These are phyloP conservation scores for Scalesia atractyloides DNA, from an alignment of 129 eudicot genomes.

Conservation along the genomic window DNA sequence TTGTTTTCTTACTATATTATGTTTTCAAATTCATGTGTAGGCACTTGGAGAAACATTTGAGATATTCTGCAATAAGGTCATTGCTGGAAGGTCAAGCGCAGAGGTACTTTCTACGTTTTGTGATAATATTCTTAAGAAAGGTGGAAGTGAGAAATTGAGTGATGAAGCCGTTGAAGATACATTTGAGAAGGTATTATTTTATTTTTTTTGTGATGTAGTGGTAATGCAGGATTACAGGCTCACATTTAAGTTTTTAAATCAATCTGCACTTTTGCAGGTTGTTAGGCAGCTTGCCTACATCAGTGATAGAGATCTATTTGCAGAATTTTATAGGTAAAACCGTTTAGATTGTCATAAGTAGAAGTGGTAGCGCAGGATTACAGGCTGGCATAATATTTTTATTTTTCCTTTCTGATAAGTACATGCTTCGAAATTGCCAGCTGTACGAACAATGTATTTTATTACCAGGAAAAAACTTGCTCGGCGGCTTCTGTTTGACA, in stretches of 20 bases:
- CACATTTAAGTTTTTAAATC: background rate
- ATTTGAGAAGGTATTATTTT: constrained; percentile 87
- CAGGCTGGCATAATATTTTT: too few relatives aligned
- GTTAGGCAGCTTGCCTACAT: constrained; percentile 86
- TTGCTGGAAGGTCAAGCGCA: constrained; percentile 4
- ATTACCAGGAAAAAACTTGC: constrained; percentile 76
- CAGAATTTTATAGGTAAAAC: constrained; percentile 72
- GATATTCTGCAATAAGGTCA: constrained; percentile 67
- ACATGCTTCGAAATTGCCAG: background rate
- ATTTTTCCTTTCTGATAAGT: too few relatives aligned
- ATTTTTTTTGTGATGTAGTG: background rate
- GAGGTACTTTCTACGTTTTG: constrained; percentile 78
- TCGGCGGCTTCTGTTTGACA: constrained; percentile 73
- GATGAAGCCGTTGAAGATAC: constrained; percentile 66
- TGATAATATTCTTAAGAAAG: constrained; percentile 73
- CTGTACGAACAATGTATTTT: background rate
- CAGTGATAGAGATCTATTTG: constrained; percentile 86
- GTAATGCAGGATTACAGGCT: background rate
- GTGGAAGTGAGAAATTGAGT: too few relatives aligned
- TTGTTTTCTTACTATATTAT: constrained; percentile 4
- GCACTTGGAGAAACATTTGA: constrained; percentile 94
- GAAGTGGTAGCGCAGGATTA: too few relatives aligned
- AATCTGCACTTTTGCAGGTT: constrained; percentile 53
- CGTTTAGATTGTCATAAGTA: too few relatives aligned
- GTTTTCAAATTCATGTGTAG: constrained; percentile 32